These are phyloP conservation scores for Rostrohypoxylon terebratum DNA, from an alignment of 495 filamentous ascomycete species.

Conservation along the genomic window DNA sequence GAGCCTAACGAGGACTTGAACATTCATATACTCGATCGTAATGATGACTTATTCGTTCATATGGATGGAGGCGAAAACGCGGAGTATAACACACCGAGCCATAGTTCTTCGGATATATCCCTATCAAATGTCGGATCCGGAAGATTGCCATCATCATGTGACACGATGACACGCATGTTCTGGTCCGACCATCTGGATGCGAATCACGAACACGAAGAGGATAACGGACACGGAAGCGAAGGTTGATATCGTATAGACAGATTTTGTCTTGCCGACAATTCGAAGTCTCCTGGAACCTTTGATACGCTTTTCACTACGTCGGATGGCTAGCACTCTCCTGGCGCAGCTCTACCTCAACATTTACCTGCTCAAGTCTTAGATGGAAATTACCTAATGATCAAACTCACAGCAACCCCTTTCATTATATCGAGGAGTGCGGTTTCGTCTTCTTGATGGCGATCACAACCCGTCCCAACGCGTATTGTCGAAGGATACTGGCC, in stretches of 20 bases:
- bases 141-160: constrained; percentile 44
- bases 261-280: background rate
- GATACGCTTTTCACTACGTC: background rate
- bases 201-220: background rate
- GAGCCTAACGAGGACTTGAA: background rate
- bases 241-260: background rate
- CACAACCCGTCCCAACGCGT: too few species aligned
- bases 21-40: background rate
- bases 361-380: too few species aligned
- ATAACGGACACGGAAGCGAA: background rate
- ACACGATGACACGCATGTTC: constrained; percentile 40
- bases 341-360: background rate
- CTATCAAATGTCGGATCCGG: constrained; percentile 30
- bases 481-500: background rate
- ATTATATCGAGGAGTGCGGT: too few species aligned
- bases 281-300: background rate
- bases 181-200: constrained; percentile 25
- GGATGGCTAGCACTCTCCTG: background rate
- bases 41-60: constrained; percentile 20
- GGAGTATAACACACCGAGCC: constrained; percentile 33
- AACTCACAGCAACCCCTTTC: too few species aligned
- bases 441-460: too few species aligned
- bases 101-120: constrained; percentile 45
- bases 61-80: constrained; percentile 34
- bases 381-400: too few species aligned